Evolutionary conservation across 2,329 filamentous ascomycete genomes (phyloP).

Genomic region (Blastomyces gilchristii): DNA sequence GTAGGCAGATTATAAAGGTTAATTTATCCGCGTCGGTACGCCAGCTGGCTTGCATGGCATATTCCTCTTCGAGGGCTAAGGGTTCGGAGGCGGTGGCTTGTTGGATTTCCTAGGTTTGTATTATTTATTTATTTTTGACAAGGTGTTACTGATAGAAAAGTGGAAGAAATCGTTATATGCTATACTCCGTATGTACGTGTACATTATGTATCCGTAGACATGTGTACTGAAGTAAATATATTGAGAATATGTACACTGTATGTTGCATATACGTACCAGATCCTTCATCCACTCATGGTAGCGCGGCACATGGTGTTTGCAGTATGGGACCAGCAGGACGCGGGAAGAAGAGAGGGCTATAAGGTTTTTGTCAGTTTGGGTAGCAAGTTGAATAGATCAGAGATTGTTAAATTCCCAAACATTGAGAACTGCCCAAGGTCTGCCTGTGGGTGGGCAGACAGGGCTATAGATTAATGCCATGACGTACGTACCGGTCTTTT

Average conservation of each 20-base stretch:
- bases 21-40: conserved; percentile 72
- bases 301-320: conserved; percentile 63
- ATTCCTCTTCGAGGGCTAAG: conserved; percentile 69
- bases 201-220: too few species aligned
- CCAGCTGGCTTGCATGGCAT: conserved; percentile 85
- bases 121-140: conserved; percentile 5
- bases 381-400: not conserved
- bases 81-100: conserved; percentile 80
- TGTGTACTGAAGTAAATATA: not conserved
- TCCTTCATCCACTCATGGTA: conserved; percentile 94
- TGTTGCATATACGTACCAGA: conserved; percentile 37
- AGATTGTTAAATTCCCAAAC: not conserved
- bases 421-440: not conserved
- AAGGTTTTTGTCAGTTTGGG: not conserved
- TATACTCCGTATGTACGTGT: not conserved
- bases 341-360: conserved; percentile 56
- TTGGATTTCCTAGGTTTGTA: conserved; percentile 53
- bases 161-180: too few species aligned
- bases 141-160: too few species aligned
- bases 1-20: conserved; percentile 75
- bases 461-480: not conserved
- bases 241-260: not conserved
- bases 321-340: conserved; percentile 75
- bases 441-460: not conserved
- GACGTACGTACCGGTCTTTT: conserved; percentile 21